Base-by-base conservation (phyloP, 495 filamentous ascomycete species). In the Pyrenula massariospora region DNA sequence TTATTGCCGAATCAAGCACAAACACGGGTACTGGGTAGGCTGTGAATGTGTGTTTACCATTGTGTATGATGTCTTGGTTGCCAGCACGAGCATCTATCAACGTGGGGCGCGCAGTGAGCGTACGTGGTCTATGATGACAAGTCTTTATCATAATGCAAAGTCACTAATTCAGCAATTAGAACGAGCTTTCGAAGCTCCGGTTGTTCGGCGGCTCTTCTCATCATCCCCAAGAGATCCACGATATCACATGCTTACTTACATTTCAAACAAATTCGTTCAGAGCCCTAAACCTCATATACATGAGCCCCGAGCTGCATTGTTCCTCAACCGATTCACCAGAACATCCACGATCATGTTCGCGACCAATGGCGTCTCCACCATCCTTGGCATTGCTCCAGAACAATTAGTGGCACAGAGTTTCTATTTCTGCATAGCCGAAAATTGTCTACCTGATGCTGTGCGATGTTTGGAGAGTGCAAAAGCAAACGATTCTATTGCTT, bases 1-100 rank as follows among this genome's bases (percentile, higher is more conserved):
- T 59, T 94, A 94, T 67, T 89, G 85, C 60, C 77, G 79, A 19
- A 81, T 94, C 56, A 79, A 78, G 60, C 80, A 84, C 54, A 82
- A 75, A 48, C 69, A 84, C 64, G 88, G 88, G 1, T 75, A 78
- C 54, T 94, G 85, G 83, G 75, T 92, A 50, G 83, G 80, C 53
- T 94, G 90, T 68, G 89, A 95, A 67, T 93, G 89, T 66, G 89
- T 89, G 65, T 95, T 95, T 63, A 92, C 89, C 1, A 74, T 95
- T 22, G 89, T 92, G 25, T 87, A 91, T 66, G 84, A 92, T 73
- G 87, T 93, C 47, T 72, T 95, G 68, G 86, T 95, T 54, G 87
- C 85, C 36, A 89, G 88, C 66, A 93, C 85, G 11, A 91, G 86
- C 60, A 80, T 94, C 57, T 94, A 93, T 65, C 74, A 74, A 55